Evolutionary conservation across 2,329 filamentous ascomycete genomes (phyloP).

Genomic region (Sporothrix phasma): DNA sequence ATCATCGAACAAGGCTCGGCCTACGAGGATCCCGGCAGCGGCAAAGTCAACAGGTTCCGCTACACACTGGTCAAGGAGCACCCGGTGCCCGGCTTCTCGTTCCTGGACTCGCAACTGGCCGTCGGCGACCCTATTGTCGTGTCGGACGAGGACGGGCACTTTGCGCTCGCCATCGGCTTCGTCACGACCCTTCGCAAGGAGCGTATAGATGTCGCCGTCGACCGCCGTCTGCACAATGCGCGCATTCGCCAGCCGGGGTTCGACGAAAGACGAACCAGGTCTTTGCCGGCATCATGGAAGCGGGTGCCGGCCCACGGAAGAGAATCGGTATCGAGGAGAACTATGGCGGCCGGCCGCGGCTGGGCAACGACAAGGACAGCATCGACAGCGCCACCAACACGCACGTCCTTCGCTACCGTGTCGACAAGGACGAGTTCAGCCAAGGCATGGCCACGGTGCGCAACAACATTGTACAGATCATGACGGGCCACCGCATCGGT

Average conservation of each 20-base stretch:
- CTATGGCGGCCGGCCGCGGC: background rate
- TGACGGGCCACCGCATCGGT: slow-evolving; percentile 67
- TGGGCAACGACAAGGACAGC: background rate
- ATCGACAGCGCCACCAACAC: background rate
- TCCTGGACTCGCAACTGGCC: slow-evolving; percentile 79
- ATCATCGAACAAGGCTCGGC: slow-evolving; percentile 70
- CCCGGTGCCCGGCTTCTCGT: slow-evolving; percentile 55
- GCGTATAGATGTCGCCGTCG: slow-evolving; percentile 78
- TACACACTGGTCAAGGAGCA: slow-evolving; percentile 75
- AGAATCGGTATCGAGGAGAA: background rate
- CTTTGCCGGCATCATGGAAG: slow-evolving; percentile 87
- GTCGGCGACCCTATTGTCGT: slow-evolving; percentile 91
- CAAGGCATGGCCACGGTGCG: slow-evolving; percentile 93
- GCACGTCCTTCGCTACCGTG: slow-evolving; percentile 60
- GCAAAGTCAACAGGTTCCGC: slow-evolving; percentile 83
- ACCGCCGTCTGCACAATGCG: slow-evolving; percentile 79
- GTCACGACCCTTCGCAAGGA: slow-evolving; percentile 67
- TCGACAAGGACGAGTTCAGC: slow-evolving; percentile 97
- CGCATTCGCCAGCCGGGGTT: slow-evolving; percentile 68
- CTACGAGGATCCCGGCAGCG: slow-evolving; percentile 55
- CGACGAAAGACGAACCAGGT: slow-evolving; percentile 68
- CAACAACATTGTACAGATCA: slow-evolving; percentile 87
- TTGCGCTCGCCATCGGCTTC: slow-evolving; percentile 86
- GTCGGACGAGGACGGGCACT: slow-evolving; percentile 90
- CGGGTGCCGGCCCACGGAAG: background rate